Percentiles rank a stretch among this genome's conserved stretches.
Evolutionary conservation across 805 yeast genomes (phyloP).

Genomic region (Yamadazyma sp.): DNA sequence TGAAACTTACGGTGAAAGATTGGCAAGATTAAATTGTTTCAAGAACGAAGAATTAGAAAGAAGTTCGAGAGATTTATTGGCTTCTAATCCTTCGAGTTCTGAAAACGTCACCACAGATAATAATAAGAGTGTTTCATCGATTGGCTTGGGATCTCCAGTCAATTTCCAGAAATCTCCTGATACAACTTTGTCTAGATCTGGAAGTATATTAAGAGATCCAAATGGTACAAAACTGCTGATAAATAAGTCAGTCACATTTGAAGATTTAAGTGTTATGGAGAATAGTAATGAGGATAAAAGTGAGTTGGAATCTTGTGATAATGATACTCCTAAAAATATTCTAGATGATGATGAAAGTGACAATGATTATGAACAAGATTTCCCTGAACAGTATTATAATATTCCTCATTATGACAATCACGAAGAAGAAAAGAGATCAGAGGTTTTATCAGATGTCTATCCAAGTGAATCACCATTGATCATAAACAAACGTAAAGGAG

Average conservation of each 20-base stretch:
- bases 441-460: slow-evolving; percentile 34
- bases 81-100: slow-evolving; percentile 10
- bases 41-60: slow-evolving; percentile 73
- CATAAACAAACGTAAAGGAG: slow-evolving; percentile 22
- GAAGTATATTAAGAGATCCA: slow-evolving; percentile 14
- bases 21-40: slow-evolving; percentile 90
- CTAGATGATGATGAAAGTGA: slow-evolving; percentile 9
- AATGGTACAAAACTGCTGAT: slow-evolving; percentile 13
- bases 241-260: slow-evolving; percentile 39
- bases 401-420: slow-evolving; percentile 13
- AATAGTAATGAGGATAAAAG: slow-evolving; percentile 4
- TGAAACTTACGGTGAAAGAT: slow-evolving; percentile 86
- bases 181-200: slow-evolving; percentile 13
- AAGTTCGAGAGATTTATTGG: slow-evolving; percentile 14
- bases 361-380: slow-evolving; percentile 16
- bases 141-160: slow-evolving; percentile 14
- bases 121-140: slow-evolving; percentile 4
- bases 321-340: slow-evolving; percentile 3
- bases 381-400: slow-evolving; percentile 14
- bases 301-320: slow-evolving; percentile 10
- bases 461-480: slow-evolving; percentile 34
- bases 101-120: slow-evolving; percentile 8
- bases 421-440: slow-evolving; percentile 37
- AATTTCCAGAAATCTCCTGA: slow-evolving; percentile 15
- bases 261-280: slow-evolving; percentile 28